Base-by-base conservation (phyloP, 2,329 filamentous ascomycete genomes). In the Rutstroemia sp. region DNA sequence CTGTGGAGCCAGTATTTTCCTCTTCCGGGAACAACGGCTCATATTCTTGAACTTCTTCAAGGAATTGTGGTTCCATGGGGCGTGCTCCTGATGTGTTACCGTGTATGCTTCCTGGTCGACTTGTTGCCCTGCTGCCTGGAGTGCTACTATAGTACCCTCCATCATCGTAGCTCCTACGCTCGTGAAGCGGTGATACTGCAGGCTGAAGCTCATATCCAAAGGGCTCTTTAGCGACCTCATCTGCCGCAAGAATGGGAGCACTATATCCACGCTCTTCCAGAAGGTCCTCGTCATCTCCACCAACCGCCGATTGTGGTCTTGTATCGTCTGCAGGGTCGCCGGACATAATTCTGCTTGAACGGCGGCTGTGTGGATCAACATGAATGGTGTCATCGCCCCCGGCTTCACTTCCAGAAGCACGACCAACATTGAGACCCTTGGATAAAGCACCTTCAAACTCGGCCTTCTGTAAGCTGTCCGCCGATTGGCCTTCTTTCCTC, bases 1-100 rank as follows among this genome's bases (percentile, higher is more conserved):
- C 74, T 44, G 73, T 71, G 17, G 65, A 63, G 19, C 69, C 63
- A 25, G 78, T 73, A 56, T 83, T 80, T 3, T 80, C 78, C 16
- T 92, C 88, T 56, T 94, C 91, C 0, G 89, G 86, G 72, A 99
- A 99, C 3, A 99, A 75, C 1, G 94, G 94, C 70, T 97, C 92
- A 67, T 97, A 97, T 70, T 97, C 92, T 65, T 92, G 87, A 5
- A 95, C 88, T 66, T 95, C 87, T 65, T 95, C 90, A 8, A 95
- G 75, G 5, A 88, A 89, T 3, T 87, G 91, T 45, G 82, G 73
- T 67, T 74, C 73, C 71, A 86, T 69, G 30, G 61, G 41, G 16
- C 61, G 60, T 41, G 66, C 76, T 54, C 74, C 73, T 16, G 78
- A 75, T 6, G 78, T 73, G 47, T 74, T 76, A 61, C 79, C 82